Evolutionary conservation across 2,329 filamentous ascomycete species (phyloP).

Genomic region (Penicillium sclerotiorum): DNA sequence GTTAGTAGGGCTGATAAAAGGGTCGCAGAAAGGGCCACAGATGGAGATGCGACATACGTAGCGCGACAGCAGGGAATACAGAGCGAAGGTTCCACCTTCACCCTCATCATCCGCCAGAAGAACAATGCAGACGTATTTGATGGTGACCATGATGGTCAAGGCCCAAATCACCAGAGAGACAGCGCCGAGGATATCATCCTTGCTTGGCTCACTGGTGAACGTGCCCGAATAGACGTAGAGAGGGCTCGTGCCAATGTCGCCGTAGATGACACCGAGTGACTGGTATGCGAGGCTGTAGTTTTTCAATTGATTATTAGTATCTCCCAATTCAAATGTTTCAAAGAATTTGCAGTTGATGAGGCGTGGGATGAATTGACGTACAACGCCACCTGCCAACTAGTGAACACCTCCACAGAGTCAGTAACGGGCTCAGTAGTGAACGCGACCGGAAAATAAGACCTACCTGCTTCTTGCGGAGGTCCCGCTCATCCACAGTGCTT

Average conservation of each 20-base stretch:
- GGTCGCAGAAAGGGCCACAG: not conserved
- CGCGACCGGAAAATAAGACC: not conserved
- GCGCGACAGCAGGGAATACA: constrained; percentile 56
- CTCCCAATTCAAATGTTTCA: not conserved
- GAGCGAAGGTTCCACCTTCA: constrained; percentile 60
- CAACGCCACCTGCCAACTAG: not conserved
- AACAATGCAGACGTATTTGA: constrained; percentile 60
- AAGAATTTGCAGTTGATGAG: not conserved
- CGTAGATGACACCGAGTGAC: constrained; percentile 60
- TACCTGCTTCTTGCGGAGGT: not conserved
- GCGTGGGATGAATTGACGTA: not conserved
- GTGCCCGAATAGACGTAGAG: constrained; percentile 61
- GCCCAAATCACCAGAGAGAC: constrained; percentile 60
- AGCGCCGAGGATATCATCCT: constrained; percentile 55
- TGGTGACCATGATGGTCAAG: constrained; percentile 58
- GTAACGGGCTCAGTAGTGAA: no score
- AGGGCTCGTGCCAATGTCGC: constrained; percentile 62
- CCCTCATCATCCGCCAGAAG: constrained; percentile 59
- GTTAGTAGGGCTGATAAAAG: no score
- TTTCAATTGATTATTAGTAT: not conserved
- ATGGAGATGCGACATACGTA: constrained; percentile 43
- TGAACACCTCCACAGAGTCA: not conserved
- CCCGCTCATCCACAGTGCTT: not conserved
- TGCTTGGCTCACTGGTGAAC: constrained; percentile 49
- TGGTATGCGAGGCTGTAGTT: constrained; percentile 56